Conservation (phyloP, 345 rosid genomes). For the Boechera retrofracta region DNA sequence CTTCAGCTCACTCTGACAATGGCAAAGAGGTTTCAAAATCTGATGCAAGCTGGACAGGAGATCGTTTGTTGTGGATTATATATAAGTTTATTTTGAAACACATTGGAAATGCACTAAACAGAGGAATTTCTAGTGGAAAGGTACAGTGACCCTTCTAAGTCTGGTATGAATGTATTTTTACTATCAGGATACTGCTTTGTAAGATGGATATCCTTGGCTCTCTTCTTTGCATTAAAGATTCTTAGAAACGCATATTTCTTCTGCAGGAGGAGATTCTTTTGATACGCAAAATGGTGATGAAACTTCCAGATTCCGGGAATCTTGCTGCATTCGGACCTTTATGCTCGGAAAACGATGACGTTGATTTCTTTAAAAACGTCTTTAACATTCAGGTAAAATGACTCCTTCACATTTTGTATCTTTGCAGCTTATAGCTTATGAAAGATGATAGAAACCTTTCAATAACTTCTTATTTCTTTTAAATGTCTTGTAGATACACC, state of each 20-base stretch:
- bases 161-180: neutral
- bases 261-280: constrained; percentile 85
- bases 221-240: constrained; percentile 4
- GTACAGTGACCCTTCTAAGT: constrained; percentile 47
- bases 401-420: neutral
- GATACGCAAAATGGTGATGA: constrained; percentile 69
- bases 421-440: constrained; percentile 5
- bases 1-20: constrained; percentile 27
- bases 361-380: constrained; percentile 80
- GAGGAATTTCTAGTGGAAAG: constrained; percentile 56
- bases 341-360: constrained; percentile 75
- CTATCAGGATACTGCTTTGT: neutral
- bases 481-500: constrained; percentile 61
- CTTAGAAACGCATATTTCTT: constrained; percentile 7
- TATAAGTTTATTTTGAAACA: constrained; percentile 71
- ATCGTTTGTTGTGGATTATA: constrained; percentile 52
- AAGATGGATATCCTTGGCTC: neutral
- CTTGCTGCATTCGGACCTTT: constrained; percentile 61
- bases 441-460: neutral
- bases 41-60: constrained; percentile 58
- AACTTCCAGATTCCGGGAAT: constrained; percentile 63
- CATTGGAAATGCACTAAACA: constrained; percentile 63
- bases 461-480: neutral
- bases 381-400: constrained; percentile 67
- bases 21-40: constrained; percentile 42